phyloP scores from a whole-genome alignment of 805 yeast genomes.

The Candida ovalis region DNA sequence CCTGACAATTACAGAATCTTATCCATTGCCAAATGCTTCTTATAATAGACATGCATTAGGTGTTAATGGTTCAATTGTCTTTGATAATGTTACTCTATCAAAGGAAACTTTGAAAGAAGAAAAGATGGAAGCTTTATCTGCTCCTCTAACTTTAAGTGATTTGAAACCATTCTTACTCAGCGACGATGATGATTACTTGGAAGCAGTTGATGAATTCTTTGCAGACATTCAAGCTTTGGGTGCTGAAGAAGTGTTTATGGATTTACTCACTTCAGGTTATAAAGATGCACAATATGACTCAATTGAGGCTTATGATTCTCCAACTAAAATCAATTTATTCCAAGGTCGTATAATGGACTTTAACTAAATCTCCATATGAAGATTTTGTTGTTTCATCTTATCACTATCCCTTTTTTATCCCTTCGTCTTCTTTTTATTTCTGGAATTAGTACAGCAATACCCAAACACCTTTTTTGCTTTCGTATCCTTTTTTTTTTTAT shows the following conservation, averaged over 20 bases:
- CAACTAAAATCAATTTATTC: background rate
- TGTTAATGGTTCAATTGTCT: slow-evolving; percentile 27
- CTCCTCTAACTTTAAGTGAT: background rate
- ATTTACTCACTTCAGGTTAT: background rate
- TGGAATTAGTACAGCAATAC: no score
- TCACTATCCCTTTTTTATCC: no score
- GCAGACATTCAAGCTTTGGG: background rate
- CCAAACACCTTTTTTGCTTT: background rate
- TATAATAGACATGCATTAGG: slow-evolving; percentile 32
- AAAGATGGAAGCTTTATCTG: background rate
- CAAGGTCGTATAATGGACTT: slow-evolving; percentile 1
- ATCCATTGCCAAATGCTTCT: slow-evolving; percentile 18
- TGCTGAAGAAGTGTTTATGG: background rate
- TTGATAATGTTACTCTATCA: slow-evolving; percentile 22
- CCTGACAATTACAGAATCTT: slow-evolving; percentile 24
- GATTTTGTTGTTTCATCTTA: no score
- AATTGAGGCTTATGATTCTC: background rate
- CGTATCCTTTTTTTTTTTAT: background rate
- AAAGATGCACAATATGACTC: background rate
- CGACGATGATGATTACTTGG: background rate
- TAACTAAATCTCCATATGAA: background rate
- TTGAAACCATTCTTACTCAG: background rate
- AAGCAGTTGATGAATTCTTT: background rate
- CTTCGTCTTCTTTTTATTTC: no score
- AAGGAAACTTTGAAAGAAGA: background rate